These are phyloP conservation scores for Rosa chinensis DNA, from an alignment of 306 rosid species.

Conservation along the genomic window DNA sequence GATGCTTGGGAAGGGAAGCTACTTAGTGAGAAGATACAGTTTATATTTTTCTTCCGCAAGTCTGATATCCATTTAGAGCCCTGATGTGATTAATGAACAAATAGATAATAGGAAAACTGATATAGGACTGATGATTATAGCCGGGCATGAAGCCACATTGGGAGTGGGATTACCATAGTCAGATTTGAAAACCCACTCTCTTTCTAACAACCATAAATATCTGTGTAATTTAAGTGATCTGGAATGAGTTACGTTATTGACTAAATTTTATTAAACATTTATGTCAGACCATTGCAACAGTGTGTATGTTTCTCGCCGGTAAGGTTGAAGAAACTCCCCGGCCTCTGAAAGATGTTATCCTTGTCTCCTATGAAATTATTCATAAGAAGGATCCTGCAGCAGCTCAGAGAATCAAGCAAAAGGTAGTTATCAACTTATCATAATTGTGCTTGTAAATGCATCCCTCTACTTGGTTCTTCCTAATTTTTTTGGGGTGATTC, in stretches of 20 bases:
- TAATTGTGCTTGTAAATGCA: not conserved
- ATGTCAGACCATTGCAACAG: slow-evolving; percentile 90
- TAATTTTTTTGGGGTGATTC: not conserved
- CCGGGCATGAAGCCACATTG: not conserved
- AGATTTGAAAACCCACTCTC: not conserved
- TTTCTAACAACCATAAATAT: not conserved
- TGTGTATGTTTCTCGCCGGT: slow-evolving; percentile 99
- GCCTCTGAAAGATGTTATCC: slow-evolving; percentile 89
- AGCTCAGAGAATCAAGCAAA: slow-evolving; percentile 84
- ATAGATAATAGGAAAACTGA: not conserved
- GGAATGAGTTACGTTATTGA: slow-evolving; percentile 16
- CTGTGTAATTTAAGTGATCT: not conserved
- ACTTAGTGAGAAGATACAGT: not conserved
- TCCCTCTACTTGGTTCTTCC: not conserved
- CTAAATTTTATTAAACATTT: slow-evolving; percentile 31
- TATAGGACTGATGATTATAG: not conserved
- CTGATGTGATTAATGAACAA: not conserved
- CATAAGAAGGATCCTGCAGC: slow-evolving; percentile 93
- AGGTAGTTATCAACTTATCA: slow-evolving; percentile 48
- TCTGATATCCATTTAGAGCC: not conserved
- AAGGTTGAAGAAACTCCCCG: slow-evolving; percentile 99
- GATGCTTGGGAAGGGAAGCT: not conserved
- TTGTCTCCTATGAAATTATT: slow-evolving; percentile 91
- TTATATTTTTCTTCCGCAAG: not conserved
- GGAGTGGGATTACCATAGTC: not conserved